phyloP scores from a whole-genome alignment of 257 asterid genomes.

The Haberlea rhodopensis region DNA sequence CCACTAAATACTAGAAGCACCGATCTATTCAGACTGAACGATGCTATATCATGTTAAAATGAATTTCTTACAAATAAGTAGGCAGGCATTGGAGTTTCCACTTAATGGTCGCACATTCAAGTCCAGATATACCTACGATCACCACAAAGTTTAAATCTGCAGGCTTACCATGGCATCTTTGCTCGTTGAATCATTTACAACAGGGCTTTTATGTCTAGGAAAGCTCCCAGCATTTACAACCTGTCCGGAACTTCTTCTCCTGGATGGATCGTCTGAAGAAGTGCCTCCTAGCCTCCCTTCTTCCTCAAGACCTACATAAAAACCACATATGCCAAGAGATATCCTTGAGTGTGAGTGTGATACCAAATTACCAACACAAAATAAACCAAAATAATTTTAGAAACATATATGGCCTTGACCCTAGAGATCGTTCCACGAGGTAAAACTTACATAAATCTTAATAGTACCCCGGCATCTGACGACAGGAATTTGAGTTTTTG shows the following conservation, averaged over 20 bases:
- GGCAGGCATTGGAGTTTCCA: neutral
- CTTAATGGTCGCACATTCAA: neutral
- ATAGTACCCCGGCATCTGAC: neutral
- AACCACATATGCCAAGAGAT: conserved; percentile 1
- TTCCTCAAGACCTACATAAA: conserved; percentile 57
- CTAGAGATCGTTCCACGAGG: neutral
- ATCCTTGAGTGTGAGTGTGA: neutral
- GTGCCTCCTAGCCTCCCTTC: conserved; percentile 71
- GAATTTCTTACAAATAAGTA: neutral
- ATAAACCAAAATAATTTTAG: neutral
- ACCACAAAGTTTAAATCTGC: neutral
- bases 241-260: conserved; percentile 65
- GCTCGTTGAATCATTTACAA: conserved; percentile 66
- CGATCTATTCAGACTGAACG: neutral
- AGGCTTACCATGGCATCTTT: conserved; percentile 80
- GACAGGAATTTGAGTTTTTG: neutral
- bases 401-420: no score
- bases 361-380: neutral
- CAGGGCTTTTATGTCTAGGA: conserved; percentile 72
- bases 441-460: neutral
- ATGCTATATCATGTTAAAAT: neutral
- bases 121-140: neutral
- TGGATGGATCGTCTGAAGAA: conserved; percentile 66
- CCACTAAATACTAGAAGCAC: neutral
- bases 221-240: conserved; percentile 50